Evolutionary conservation across 2,329 filamentous ascomycete genomes (phyloP), one percentile per base, ranked within the genome.

Genomic region (Blastomyces parvus): DNA sequence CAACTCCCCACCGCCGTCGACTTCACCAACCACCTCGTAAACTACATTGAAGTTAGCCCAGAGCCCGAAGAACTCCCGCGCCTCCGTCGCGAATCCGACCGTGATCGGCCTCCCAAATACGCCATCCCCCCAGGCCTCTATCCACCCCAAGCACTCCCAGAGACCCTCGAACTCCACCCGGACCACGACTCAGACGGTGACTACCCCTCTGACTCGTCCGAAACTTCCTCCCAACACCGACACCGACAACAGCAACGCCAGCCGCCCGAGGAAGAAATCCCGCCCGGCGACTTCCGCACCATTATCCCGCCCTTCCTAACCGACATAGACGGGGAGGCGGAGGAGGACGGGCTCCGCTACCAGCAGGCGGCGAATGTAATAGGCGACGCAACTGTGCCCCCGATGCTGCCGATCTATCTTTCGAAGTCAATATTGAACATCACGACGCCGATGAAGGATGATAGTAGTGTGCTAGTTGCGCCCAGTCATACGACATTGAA

Each of bases 401-500:
- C 94, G 0, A 87, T 84, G 67, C 82, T 99, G 55, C 94, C 94
- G 0, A 86, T 94, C 59, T 97, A 97, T 78, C 79, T 99, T 59
- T 90, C 88, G 69, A 96, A 96, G 78, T 94, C 92, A 40, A 97
- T 99, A 64, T 79, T 99, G 67, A 99, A 99, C 74, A 90, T 90
- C 59, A 88, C 87, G 2, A 91, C 90, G 33, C 87, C 93, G 7
- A 91, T 96, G 82, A 97, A 97, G 80, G 94, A 99, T 74, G 94
- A 99, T 77, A 96, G 93, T 76, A 97, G 92, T 77, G 94, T 99
- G 65, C 80, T 99, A 67, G 94, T 91, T 69, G 93, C 97, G 84
- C 94, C 94, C 17, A 99, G 97, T 71, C 93, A 99, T 72, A 97
- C 94, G 0, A 91, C 97, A 40, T 80, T 99, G 66, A 99, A 99